These are phyloP conservation scores for Echinosophora koreensis DNA, from an alignment of 306 rosid species.

Conservation along the genomic window DNA sequence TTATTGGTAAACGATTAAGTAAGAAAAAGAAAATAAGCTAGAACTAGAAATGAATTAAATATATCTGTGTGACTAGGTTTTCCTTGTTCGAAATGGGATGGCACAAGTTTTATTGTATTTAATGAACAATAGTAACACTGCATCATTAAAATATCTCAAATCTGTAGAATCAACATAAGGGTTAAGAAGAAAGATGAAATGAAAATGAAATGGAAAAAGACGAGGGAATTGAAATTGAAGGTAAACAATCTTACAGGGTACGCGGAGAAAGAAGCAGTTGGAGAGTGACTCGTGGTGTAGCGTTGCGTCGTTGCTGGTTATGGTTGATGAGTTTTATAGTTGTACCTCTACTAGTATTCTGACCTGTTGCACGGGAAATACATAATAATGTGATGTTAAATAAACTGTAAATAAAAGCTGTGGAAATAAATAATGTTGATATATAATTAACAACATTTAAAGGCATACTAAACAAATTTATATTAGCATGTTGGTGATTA, in stretches of 20 bases:
- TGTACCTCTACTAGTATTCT: too few relatives aligned
- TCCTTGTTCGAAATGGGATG: not conserved
- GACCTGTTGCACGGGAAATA: too few relatives aligned
- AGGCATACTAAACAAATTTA: conserved; percentile 5
- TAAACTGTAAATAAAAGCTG: too few relatives aligned
- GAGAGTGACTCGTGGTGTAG: not conserved
- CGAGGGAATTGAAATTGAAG: not conserved
- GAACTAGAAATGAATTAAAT: not conserved
- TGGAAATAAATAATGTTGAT: too few relatives aligned
- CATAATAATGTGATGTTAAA: too few relatives aligned
- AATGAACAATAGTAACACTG: not conserved
- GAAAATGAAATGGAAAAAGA: not conserved
- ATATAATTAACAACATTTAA: not conserved
- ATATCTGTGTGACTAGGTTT: not conserved
- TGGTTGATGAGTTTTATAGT: not conserved
- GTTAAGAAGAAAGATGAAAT: too few relatives aligned
- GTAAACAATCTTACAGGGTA: not conserved
- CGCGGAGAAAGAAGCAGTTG: not conserved
- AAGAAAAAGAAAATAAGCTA: not conserved
- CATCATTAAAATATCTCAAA: not conserved
- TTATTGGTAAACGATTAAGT: not conserved
- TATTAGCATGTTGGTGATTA: not conserved
- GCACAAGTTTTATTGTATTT: not conserved
- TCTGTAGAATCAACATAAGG: not conserved
- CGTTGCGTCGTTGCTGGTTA: not conserved